Base-by-base conservation (phyloP, 495 filamentous ascomycete genomes). In the Lindgomyces ingoldianus region DNA sequence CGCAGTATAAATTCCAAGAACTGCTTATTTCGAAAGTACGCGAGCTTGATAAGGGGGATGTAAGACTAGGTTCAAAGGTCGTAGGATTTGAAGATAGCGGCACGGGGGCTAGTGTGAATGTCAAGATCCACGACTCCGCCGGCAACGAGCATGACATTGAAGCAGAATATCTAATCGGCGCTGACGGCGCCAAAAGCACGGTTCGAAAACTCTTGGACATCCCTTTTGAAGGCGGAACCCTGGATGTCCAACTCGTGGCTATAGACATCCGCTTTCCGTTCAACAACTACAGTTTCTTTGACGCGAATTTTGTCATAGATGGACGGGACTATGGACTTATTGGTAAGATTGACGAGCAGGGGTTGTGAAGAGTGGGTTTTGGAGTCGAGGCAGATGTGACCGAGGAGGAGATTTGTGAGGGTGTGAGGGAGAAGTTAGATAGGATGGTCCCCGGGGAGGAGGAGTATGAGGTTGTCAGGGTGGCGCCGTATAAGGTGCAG, bases 401-500 rank as follows among this genome's bases (percentile, higher is more conserved):
- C 10, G 21, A 49, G 14, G 58, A 50, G 45, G 51, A 62, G 29
- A 52, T 67, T 30, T 3, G 3, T 2, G 2, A 14, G 47, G 42
- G 39, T 27, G 50, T 57, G 41, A 19, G 30, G 4, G 60, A 47
- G 39, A 64, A 64, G 30, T n/a, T 64, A 39, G 36, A 51, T 19
- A 49, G 19, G 18, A 51, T 50, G 51, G 10, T 67, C 27, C 64
- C 64, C 14, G 51, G 50, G 26, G 50, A 49, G 24, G 44, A 62
- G n/a, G 24, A 36, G 8, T 67, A 61, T 47, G 41, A 62, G 22
- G 50, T 67, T 21, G n/a, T 44, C 42, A 48, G 57, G 22, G 25
- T 62, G 16, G 64, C 64, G 30, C 58, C 64, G 29, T 67, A 62
- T 54, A 62, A 50, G 24, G 64, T 58, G 29, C 57, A 62, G 57